phyloP scores from a whole-genome alignment of 805 yeast genomes.

The Saccharomycopsis lassenensis region DNA sequence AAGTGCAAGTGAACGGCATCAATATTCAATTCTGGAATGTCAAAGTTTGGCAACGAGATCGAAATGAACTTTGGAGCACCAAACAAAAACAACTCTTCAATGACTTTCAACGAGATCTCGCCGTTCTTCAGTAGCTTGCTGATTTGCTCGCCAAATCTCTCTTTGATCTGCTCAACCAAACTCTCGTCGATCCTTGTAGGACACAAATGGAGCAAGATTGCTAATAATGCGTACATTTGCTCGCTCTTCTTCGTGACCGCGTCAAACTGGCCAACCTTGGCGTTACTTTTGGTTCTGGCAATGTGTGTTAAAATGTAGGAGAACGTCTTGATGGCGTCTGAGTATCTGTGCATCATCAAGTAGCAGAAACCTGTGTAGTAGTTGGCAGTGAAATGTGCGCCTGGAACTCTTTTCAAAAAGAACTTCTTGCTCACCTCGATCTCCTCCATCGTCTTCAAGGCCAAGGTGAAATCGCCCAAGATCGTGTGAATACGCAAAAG shows the following conservation, averaged over 20 bases:
- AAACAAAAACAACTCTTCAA: constrained; percentile 36
- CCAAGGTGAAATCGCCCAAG: constrained; percentile 38
- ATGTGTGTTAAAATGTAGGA: constrained; percentile 37
- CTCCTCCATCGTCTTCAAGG: constrained; percentile 37
- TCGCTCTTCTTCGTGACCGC: constrained; percentile 36
- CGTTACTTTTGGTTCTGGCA: constrained; percentile 34
- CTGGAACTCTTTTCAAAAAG: constrained; percentile 36
- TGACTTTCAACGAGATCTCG: constrained; percentile 29
- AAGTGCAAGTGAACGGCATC: constrained; percentile 35
- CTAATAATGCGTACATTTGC: constrained; percentile 40
- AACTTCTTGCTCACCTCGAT: constrained; percentile 34
- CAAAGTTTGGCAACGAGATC: constrained; percentile 27
- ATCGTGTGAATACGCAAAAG: constrained; percentile 38
- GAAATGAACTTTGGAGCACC: constrained; percentile 41
- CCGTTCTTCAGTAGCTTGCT: constrained; percentile 32
- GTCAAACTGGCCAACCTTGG: constrained; percentile 35
- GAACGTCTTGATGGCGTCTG: constrained; percentile 39
- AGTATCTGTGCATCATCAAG: constrained; percentile 38
- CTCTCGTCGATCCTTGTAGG: constrained; percentile 38
- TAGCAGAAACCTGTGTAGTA: constrained; percentile 42
- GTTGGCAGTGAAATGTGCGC: constrained; percentile 40
- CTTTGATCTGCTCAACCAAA: constrained; percentile 33
- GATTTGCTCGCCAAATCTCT: constrained; percentile 37
- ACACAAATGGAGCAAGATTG: constrained; percentile 34
- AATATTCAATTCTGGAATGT: constrained; percentile 22